phyloP scores from a whole-genome alignment of 2,329 filamentous ascomycete species.

The Diaporthe sp. region DNA sequence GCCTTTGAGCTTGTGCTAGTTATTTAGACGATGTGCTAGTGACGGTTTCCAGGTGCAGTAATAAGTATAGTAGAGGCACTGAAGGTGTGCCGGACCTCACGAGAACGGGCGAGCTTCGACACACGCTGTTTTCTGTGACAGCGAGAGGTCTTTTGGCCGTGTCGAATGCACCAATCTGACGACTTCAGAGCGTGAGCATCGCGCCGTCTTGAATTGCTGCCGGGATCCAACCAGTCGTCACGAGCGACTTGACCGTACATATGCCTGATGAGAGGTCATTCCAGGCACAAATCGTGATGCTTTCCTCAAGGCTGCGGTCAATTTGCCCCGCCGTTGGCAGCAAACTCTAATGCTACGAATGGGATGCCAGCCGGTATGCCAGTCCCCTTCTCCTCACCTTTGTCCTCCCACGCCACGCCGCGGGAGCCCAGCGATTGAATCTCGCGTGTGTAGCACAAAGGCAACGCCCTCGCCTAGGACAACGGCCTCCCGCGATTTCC shows the following conservation, averaged over 20 bases:
- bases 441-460: slow-evolving; percentile 24
- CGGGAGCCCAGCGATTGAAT: slow-evolving; percentile 6
- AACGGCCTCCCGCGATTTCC: slow-evolving; percentile 6
- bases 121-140: neutral
- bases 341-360: slow-evolving; percentile 14
- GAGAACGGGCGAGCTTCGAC: neutral
- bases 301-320: neutral
- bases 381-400: neutral
- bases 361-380: neutral
- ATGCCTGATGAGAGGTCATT: neutral
- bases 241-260: too few relatives aligned
- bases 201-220: too few relatives aligned
- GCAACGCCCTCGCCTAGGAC: slow-evolving; percentile 9
- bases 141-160: neutral
- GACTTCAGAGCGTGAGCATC: neutral
- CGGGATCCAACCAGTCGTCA: neutral
- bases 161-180: neutral
- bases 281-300: too few relatives aligned
- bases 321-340: neutral
- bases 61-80: neutral
- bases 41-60: neutral
- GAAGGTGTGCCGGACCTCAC: neutral
- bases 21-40: neutral
- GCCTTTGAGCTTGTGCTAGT: neutral
- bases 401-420: neutral